These are phyloP conservation scores for Pterocarpus santalinus DNA, from an alignment of 306 rosid species.

Conservation along the genomic window DNA sequence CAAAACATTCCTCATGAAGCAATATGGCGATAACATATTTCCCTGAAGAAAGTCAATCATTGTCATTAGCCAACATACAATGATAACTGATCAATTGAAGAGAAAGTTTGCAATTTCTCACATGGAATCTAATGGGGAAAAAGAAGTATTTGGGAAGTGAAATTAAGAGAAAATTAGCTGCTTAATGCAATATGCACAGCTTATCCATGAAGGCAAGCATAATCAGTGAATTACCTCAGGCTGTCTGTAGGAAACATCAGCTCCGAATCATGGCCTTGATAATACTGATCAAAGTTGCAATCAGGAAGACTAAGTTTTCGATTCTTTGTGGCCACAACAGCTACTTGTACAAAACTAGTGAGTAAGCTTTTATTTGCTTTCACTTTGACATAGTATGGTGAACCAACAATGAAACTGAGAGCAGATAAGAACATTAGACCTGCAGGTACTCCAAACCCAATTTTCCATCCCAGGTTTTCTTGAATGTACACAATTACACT, in stretches of 20 bases:
- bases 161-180: no score
- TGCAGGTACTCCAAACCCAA: conserved; percentile 62
- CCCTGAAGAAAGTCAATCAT: background rate
- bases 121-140: no score
- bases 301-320: conserved; percentile 46
- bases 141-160: no score
- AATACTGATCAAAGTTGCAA: conserved; percentile 38
- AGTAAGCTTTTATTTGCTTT: conserved; percentile 44
- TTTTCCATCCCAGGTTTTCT: conserved; percentile 64
- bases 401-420: conserved; percentile 54
- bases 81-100: no score
- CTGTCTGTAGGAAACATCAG: conserved; percentile 47
- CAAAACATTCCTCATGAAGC: no score
- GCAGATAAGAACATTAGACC: conserved; percentile 52
- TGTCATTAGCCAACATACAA: no score
- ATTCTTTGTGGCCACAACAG: conserved; percentile 52
- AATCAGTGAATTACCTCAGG: conserved; percentile 48
- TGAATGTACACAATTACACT: conserved; percentile 56
- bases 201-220: background rate
- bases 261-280: conserved; percentile 43
- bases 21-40: background rate
- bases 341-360: conserved; percentile 49
- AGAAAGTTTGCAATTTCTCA: no score
- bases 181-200: no score
- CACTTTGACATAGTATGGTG: conserved; percentile 53